Percentiles rank a stretch among this genome's conserved stretches.
Conservation (phyloP, 2,329 filamentous ascomycete species). For the Elsinoe australis region DNA sequence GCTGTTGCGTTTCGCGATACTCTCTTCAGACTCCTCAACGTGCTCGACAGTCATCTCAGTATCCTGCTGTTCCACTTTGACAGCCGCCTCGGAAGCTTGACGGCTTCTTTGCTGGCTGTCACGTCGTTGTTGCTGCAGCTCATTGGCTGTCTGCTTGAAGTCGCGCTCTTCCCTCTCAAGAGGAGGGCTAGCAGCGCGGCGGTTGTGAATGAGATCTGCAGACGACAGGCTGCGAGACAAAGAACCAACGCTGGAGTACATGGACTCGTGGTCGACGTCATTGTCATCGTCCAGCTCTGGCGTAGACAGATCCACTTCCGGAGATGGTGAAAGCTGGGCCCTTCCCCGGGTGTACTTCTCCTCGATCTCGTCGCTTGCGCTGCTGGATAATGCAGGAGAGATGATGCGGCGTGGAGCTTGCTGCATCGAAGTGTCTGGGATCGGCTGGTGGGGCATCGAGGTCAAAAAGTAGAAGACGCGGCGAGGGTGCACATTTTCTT, state of each 20-base stretch:
- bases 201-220: conserved; percentile 48
- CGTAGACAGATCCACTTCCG: conserved; percentile 84
- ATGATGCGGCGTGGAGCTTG: conserved; percentile 53
- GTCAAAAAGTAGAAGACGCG: conserved; percentile 96
- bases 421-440: conserved; percentile 52
- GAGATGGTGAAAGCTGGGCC: conserved; percentile 72
- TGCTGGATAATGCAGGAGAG: conserved; percentile 75
- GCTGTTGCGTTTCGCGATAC: conserved; percentile 43
- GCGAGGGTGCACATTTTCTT: conserved; percentile 84
- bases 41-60: conserved; percentile 31
- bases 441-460: conserved; percentile 72
- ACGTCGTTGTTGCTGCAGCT: conserved; percentile 53
- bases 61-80: conserved; percentile 28
- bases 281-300: conserved; percentile 76
- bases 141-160: conserved; percentile 90
- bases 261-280: conserved; percentile 49
- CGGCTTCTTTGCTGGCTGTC: conserved; percentile 35
- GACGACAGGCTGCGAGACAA: conserved; percentile 31
- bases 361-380: conserved; percentile 64
- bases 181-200: conserved; percentile 74
- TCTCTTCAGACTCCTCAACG: conserved; percentile 42
- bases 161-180: conserved; percentile 92
- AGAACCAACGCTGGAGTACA: conserved; percentile 48
- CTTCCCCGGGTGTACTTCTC: conserved; percentile 52
- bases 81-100: conserved; percentile 26